Evolutionary conservation across 768 basidiomycete genomes (phyloP).

Genomic region (Pleurotus salmoneostramineus): DNA sequence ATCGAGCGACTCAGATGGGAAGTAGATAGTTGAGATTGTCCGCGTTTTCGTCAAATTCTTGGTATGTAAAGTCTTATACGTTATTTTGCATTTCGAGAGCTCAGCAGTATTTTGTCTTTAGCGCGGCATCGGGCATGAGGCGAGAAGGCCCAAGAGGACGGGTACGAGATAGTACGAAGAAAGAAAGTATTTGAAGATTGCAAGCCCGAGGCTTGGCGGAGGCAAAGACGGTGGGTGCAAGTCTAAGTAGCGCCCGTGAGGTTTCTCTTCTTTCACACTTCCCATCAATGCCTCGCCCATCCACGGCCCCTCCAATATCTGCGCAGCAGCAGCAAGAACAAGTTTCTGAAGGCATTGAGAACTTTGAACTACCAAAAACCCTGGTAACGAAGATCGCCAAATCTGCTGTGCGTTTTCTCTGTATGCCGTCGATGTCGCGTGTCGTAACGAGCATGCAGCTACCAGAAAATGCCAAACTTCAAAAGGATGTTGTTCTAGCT

Average conservation of each 20-base stretch:
- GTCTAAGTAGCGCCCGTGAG: background rate
- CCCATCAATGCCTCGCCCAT: constrained; percentile 56
- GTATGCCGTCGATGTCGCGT: background rate
- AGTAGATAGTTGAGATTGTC: too few relatives aligned
- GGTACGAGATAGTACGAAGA: too few relatives aligned
- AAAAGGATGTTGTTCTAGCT: constrained; percentile 85
- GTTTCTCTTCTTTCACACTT: background rate
- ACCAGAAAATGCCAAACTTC: constrained; percentile 80
- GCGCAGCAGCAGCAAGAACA: constrained; percentile 80
- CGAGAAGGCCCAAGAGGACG: too few relatives aligned
- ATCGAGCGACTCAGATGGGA: too few relatives aligned
- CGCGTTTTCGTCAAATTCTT: too few relatives aligned
- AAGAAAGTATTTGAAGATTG: too few relatives aligned
- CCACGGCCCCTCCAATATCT: constrained; percentile 46
- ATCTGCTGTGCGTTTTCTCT: constrained; percentile 54
- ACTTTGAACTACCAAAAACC: constrained; percentile 83
- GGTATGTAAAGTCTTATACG: too few relatives aligned
- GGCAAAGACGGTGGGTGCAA: too few relatives aligned
- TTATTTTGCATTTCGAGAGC: too few relatives aligned
- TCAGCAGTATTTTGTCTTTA: too few relatives aligned
- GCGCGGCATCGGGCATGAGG: too few relatives aligned
- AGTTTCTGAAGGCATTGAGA: constrained; percentile 82
- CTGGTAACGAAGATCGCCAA: constrained; percentile 84
- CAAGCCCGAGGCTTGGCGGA: too few relatives aligned
- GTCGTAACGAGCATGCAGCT: constrained; percentile 40